Evolutionary conservation across 2,329 filamentous ascomycete genomes (phyloP).

Genomic region (Coleophoma crateriformis): DNA sequence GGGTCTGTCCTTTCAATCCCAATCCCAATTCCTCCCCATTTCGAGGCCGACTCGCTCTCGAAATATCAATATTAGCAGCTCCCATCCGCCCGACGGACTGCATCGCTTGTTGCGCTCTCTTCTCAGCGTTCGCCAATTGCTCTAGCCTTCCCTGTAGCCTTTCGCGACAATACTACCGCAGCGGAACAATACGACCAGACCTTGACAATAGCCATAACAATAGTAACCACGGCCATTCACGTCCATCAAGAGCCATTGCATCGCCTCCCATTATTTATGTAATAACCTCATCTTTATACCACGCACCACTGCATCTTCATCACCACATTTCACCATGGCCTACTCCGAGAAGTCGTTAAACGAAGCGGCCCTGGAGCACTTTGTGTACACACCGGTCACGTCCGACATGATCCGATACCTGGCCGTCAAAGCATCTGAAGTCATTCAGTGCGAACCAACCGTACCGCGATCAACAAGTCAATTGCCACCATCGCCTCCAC

Average conservation of each 20-base stretch:
- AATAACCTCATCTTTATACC: slow-evolving; percentile 1
- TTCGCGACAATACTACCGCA: neutral
- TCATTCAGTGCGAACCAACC: slow-evolving; percentile 71
- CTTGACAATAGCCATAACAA: neutral
- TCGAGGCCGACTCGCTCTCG: neutral
- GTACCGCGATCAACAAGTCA: slow-evolving; percentile 41
- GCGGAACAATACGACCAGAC: neutral
- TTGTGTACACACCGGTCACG: slow-evolving; percentile 72
- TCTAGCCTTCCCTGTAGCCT: neutral
- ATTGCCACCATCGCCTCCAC: slow-evolving; percentile 33
- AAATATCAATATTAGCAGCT: too few relatives aligned
- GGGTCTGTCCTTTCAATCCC: neutral
- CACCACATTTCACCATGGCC: slow-evolving; percentile 8
- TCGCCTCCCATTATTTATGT: neutral
- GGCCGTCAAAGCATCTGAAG: slow-evolving; percentile 66
- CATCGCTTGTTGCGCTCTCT: neutral
- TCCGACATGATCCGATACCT: slow-evolving; percentile 74
- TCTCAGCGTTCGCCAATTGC: neutral
- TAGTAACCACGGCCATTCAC: neutral
- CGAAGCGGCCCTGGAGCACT: slow-evolving; percentile 71
- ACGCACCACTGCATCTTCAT: neutral
- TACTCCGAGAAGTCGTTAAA: slow-evolving; percentile 35
- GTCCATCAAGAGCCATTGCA: neutral
- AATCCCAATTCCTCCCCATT: neutral
- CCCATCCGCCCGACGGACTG: neutral